phyloP scores from a whole-genome alignment of 331 rosid genomes.

The Quercus phellos region DNA sequence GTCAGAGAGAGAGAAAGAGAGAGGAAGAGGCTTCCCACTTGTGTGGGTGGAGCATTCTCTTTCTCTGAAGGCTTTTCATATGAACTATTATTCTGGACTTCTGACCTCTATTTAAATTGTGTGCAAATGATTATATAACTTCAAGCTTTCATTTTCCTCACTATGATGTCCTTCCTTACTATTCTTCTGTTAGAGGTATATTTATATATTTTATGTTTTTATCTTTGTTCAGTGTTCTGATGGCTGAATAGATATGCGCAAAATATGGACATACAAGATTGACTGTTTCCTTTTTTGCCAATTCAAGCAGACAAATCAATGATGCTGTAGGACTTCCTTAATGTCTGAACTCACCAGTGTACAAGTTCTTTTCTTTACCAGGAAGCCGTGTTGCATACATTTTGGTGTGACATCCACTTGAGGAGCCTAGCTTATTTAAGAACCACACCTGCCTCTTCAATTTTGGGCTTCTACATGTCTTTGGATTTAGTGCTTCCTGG shows the following conservation, averaged over 20 bases:
- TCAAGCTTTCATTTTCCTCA: not conserved
- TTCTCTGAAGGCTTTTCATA: not conserved
- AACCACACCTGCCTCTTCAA: not conserved
- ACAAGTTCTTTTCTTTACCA: not conserved
- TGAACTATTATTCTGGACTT: not conserved
- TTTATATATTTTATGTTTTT: not conserved
- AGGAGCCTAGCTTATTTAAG: not conserved
- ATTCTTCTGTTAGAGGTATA: not conserved
- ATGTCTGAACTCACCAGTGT: not conserved
- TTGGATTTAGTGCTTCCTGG: not conserved
- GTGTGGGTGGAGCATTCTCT: not conserved
- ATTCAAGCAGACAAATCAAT: constrained; percentile 1
- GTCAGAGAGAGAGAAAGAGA: not conserved
- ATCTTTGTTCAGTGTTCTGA: not conserved
- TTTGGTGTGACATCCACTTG: not conserved
- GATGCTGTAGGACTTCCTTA: not conserved
- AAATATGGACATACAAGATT: not conserved
- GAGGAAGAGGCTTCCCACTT: not conserved
- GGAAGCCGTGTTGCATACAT: not conserved
- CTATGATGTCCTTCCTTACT: not conserved
- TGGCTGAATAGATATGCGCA: not conserved
- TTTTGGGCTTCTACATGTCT: not conserved
- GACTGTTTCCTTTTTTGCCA: not conserved
- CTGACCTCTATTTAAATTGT: not conserved
- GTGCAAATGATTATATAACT: not conserved